Base-by-base conservation (phyloP, 2,329 filamentous ascomycete genomes). In the Paecilomyces sp. region DNA sequence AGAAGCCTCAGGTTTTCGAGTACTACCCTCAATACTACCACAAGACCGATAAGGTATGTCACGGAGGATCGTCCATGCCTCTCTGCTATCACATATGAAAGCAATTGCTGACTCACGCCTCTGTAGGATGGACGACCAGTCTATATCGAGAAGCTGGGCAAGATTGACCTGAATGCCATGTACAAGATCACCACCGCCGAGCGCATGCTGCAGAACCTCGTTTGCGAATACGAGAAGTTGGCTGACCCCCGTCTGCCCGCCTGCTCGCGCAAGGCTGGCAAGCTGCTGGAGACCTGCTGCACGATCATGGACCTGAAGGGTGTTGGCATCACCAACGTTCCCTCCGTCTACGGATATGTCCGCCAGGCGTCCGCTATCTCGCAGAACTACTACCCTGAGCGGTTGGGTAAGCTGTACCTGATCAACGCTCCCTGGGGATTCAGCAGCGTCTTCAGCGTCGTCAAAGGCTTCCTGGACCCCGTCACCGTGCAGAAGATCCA, bases 1-100 rank as follows among this genome's bases (percentile, higher is more conserved):
- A 97, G 83, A 94, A 93, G 77, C 74, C 84, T 58, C 75, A 93
- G 73, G 85, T 99, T 61, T 90, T 90, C 77, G 81, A 93, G 78
- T 96, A 90, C 83, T 99, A 99, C 80, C 91, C 91, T 55, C 94
- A 99, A 80, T 99, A 94, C 82, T 99, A 99, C 81, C 94, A 99
- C 85, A 97, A 97, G 65, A 80, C 76, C 1, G 79, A 81, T 65
- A 80, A 79, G 75, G 83, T 84, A 73, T 22, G 71, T 63, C 55
- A 50, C 50, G 54, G 56, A 18, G 13, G 18, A 34, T 55, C 11
- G 18, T 31, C n/a, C 1, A n/a, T 24, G 22, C 54, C 57, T 13
- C 18, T 57, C 3, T 36, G 25, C 6, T 12, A 31, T 57, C n/a
- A 15, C 24, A 8, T 3, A 8, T 9, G 41, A 47, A 47, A 15